A percentile compares a stretch with the other conserved stretches of the same genome.
Evolutionary conservation across 2,329 filamentous ascomycete species (phyloP).

Genomic region (Thermomyces lanuginosus): DNA sequence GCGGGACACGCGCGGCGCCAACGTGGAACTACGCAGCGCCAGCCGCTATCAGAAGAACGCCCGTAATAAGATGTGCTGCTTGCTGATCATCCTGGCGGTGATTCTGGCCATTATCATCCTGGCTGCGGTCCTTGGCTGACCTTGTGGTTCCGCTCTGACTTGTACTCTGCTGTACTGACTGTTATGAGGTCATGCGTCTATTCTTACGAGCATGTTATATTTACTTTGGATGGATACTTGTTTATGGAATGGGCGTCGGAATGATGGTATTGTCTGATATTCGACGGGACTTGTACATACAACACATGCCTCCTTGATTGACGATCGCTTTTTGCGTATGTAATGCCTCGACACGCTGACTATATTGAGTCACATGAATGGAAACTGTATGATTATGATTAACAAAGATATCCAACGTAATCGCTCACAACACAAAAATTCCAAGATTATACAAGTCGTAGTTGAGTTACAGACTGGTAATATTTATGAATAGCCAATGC

Average conservation of each 20-base stretch:
- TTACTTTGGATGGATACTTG: slow-evolving; percentile 1
- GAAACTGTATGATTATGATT: no score
- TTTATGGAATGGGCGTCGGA: no score
- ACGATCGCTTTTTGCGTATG: no score
- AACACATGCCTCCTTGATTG: no score
- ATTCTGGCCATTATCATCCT: slow-evolving; percentile 81
- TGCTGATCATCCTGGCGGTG: slow-evolving; percentile 73
- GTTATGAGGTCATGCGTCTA: slow-evolving; percentile 1
- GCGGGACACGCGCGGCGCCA: slow-evolving; percentile 68
- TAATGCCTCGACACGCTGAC: no score
- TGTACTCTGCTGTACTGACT: neutral
- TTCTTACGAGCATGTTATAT: neutral
- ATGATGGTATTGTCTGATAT: no score
- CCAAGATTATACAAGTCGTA: neutral
- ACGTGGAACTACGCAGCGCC: slow-evolving; percentile 69
- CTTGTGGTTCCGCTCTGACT: neutral
- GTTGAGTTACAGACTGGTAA: no score
- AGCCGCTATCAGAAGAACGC: slow-evolving; percentile 90
- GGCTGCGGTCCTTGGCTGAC: slow-evolving; percentile 60
- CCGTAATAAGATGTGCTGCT: slow-evolving; percentile 81
- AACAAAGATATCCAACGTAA: no score
- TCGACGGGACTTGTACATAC: no score
- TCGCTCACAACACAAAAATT: slow-evolving; percentile 1
- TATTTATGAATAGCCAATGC: no score
- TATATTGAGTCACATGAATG: no score